These are phyloP conservation scores for Aureobasidium pullulans DNA, from an alignment of 2,329 filamentous ascomycete species.

Conservation along the genomic window DNA sequence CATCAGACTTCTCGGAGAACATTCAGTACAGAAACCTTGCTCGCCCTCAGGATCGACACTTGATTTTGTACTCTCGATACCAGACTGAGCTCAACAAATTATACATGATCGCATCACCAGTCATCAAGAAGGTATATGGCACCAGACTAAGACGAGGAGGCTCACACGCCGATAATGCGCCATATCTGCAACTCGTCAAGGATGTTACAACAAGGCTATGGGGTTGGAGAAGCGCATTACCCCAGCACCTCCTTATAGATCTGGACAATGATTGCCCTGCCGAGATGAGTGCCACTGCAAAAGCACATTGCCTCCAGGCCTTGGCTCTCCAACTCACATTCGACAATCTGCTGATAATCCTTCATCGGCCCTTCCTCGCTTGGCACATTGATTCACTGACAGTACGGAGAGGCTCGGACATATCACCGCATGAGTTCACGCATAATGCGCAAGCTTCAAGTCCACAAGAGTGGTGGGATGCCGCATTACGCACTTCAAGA, in stretches of 20 bases:
- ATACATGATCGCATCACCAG: slow-evolving; percentile 26
- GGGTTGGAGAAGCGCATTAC: slow-evolving; percentile 23
- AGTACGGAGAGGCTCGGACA: neutral
- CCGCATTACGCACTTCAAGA: slow-evolving; percentile 33
- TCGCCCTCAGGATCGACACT: neutral
- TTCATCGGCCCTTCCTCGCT: slow-evolving; percentile 37
- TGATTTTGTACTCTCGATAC: slow-evolving; percentile 20
- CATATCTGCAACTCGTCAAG: slow-evolving; percentile 19
- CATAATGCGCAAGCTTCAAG: slow-evolving; percentile 18
- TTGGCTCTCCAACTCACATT: slow-evolving; percentile 38
- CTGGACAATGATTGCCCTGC: slow-evolving; percentile 18
- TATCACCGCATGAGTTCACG: neutral
- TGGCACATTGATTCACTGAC: slow-evolving; percentile 25
- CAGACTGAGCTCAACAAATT: slow-evolving; percentile 25
- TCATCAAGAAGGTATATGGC: slow-evolving; percentile 26
- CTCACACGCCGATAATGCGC: slow-evolving; percentile 9
- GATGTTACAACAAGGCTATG: slow-evolving; percentile 20
- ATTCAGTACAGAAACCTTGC: slow-evolving; percentile 21
- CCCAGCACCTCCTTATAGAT: slow-evolving; percentile 21
- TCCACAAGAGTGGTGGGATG: slow-evolving; percentile 30
- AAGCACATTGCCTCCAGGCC: slow-evolving; percentile 29
- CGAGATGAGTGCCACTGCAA: slow-evolving; percentile 14
- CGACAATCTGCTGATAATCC: slow-evolving; percentile 36
- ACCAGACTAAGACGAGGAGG: slow-evolving; percentile 12
- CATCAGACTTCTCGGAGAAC: slow-evolving; percentile 28